Evolutionary conservation across 73 alveolate genomes (phyloP), one percentile per base, ranked within the genome.

Genomic region (Stentor coeruleus): DNA sequence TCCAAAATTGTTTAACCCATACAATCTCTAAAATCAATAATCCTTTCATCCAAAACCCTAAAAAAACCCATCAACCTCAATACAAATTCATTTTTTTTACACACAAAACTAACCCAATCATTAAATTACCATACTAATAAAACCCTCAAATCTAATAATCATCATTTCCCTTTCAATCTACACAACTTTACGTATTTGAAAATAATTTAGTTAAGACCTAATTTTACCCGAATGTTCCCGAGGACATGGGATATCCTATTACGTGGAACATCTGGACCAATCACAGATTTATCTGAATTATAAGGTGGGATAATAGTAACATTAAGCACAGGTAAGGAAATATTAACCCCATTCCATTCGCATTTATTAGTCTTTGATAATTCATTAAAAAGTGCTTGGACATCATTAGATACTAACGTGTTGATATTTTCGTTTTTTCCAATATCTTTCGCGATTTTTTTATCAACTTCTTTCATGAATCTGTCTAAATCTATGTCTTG

Each of bases 291-390:
- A 15, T 66, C 79, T 28, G n/a, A 11, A 15, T 37, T 20, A 33
- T 66, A 66, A 66, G 79, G 79, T 11, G 79, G 79, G 33, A 20
- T 66, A 2, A 66, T 66, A 11, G n/a, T 31, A 26, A 66, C 79
- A 15, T 33, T 40, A 20, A 66, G 39, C 40, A 28, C 39, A 26
- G 37, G 40, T 15, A 66, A 66, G 33, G n/a, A 26, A 11, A 66
- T 66, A 66, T 66, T 66, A 31, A 66, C 40, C 39, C 42, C 36
- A 33, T 66, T 33, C 79, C 79, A 66, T 20, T 66, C 79, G 33
- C 79, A 66, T 66, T 66, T 20, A 33, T 66, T 28, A 11, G 79
- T 66, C 37, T 31, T 66, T 20, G 42, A 66, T 14, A 66, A 11
- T 33, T 66, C 79, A 66, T 66, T 66, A 40, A 66, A 66, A 33